These are phyloP conservation scores for Cystobasidium sp. DNA, from an alignment of 1,284 basidiomycete genomes.

Conservation along the genomic window DNA sequence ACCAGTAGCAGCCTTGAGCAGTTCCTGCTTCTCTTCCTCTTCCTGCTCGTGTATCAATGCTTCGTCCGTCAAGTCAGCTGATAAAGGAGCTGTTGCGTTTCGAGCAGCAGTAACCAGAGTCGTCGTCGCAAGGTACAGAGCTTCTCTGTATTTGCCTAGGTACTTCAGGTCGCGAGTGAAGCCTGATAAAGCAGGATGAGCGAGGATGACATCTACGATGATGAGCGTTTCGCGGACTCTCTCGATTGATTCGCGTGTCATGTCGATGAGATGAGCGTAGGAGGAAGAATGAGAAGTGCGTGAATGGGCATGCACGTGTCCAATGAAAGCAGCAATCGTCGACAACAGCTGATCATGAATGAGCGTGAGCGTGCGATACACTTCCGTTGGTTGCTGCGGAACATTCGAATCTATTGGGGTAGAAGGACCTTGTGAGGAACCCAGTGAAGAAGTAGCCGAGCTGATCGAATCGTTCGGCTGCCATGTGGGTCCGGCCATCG, in stretches of 20 bases:
- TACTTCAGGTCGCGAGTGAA: slow-evolving; percentile 60
- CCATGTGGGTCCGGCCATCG: slow-evolving; percentile 28
- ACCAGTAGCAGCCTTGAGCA: slow-evolving; percentile 81
- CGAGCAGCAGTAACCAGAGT: slow-evolving; percentile 85
- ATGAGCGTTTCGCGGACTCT: slow-evolving; percentile 86
- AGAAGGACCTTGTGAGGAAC: slow-evolving; percentile 15
- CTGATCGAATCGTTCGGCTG: slow-evolving; percentile 39
- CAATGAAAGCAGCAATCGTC: slow-evolving; percentile 94
- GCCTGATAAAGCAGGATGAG: slow-evolving; percentile 23
- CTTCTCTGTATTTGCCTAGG: slow-evolving; percentile 74
- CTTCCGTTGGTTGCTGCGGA: slow-evolving; percentile 31
- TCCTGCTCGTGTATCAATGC: slow-evolving; percentile 59
- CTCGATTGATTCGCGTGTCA: slow-evolving; percentile 90
- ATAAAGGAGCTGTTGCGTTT: slow-evolving; percentile 59
- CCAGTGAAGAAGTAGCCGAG: slow-evolving; percentile 30
- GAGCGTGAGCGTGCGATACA: slow-evolving; percentile 30
- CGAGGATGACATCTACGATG: slow-evolving; percentile 80
- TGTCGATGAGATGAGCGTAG: slow-evolving; percentile 89
- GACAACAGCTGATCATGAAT: slow-evolving; percentile 84
- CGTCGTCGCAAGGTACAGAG: slow-evolving; percentile 81
- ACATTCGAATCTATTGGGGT: slow-evolving; percentile 11
- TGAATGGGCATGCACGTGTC: slow-evolving; percentile 91
- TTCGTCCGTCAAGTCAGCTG: slow-evolving; percentile 40
- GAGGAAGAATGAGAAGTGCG: slow-evolving; percentile 78
- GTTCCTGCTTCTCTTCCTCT: slow-evolving; percentile 71